A percentile compares a stretch with the other conserved stretches of the same genome.
These are phyloP conservation scores for Petunia axillaris DNA, from an alignment of 257 asterid species.

Conservation along the genomic window DNA sequence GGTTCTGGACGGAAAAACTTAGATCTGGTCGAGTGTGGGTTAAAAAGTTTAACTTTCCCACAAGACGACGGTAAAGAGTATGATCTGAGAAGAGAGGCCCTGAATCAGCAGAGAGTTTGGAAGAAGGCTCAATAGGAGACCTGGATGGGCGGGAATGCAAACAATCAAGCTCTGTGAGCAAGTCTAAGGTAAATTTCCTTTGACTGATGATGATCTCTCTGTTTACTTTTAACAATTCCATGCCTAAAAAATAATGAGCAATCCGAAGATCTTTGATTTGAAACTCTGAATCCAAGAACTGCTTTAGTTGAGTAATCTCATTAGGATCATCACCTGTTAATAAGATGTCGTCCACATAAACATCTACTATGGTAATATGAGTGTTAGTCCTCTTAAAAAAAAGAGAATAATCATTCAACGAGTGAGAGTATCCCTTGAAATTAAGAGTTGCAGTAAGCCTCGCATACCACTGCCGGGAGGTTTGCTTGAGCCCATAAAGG, in stretches of 20 bases:
- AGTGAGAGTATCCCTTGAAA: not conserved
- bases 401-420: not conserved
- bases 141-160: not conserved
- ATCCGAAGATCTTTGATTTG: not conserved
- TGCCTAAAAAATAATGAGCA: not conserved
- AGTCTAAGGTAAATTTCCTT: not conserved
- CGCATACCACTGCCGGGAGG: conserved; percentile 8
- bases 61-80: not conserved
- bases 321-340: not conserved
- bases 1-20: not conserved
- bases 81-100: not conserved
- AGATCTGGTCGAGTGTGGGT: not conserved
- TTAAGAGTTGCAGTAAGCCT: not conserved
- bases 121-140: not conserved
- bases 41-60: not conserved
- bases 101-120: not conserved
- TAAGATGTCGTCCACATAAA: conserved; percentile 9
- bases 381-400: not conserved
- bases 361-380: not conserved
- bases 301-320: not conserved
- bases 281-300: not conserved
- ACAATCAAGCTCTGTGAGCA: not conserved
- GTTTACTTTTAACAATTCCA: not conserved
- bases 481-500: not conserved
- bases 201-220: not conserved